phyloP scores from a whole-genome alignment of 2,329 filamentous ascomycete species.

The Aureobasidium sp. region DNA sequence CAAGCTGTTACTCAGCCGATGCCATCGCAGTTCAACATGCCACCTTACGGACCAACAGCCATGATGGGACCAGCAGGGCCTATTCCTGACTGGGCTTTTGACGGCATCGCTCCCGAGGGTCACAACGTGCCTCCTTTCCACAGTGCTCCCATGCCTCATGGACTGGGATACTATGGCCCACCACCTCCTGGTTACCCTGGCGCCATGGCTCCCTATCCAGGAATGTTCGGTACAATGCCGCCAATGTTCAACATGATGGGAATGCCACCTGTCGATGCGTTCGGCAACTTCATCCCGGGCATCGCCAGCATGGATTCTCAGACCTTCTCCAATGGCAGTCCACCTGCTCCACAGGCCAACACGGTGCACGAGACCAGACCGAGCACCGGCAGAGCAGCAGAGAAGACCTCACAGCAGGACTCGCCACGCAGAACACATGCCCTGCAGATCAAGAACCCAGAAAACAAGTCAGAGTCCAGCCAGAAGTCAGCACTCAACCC shows the following conservation, averaged over 20 bases:
- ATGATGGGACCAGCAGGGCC: constrained; percentile 2
- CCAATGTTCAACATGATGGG: constrained; percentile 12
- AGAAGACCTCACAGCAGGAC: neutral
- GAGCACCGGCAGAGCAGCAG: neutral
- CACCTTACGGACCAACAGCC: neutral
- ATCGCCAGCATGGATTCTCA: neutral
- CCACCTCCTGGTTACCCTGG: neutral
- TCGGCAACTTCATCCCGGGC: neutral
- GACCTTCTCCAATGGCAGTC: constrained; percentile 1
- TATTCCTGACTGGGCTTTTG: constrained; percentile 7
- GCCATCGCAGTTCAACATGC: constrained; percentile 8
- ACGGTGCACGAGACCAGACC: neutral
- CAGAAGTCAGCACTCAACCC: constrained; percentile 28
- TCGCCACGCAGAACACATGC: constrained; percentile 22
- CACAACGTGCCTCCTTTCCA: constrained; percentile 3
- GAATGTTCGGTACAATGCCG: neutral
- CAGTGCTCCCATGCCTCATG: neutral
- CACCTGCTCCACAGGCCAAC: constrained; percentile 1
- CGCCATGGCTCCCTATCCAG: neutral
- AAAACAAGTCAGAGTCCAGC: constrained; percentile 14
- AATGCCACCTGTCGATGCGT: constrained; percentile 8
- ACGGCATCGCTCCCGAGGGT: constrained; percentile 2
- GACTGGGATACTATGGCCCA: neutral
- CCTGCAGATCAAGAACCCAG: constrained; percentile 27
- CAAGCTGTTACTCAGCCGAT: neutral